Percentiles rank a stretch among this genome's conserved stretches.
phyloP scores from a whole-genome alignment of 2,329 filamentous ascomycete genomes.

The Gnomoniopsis sp. region DNA sequence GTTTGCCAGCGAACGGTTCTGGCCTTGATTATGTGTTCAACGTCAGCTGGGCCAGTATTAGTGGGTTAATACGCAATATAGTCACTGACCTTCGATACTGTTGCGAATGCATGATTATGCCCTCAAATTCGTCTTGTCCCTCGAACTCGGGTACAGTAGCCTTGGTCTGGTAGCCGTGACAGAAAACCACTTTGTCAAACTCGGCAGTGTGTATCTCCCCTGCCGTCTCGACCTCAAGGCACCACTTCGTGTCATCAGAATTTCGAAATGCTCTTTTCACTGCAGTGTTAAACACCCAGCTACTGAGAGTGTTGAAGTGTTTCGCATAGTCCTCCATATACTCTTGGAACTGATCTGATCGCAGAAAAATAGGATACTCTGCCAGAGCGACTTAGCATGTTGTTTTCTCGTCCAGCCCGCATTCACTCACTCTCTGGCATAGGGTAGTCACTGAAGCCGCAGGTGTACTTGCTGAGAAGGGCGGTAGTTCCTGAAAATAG shows the following conservation, averaged over 20 bases:
- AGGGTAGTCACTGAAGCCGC: slow-evolving; percentile 34
- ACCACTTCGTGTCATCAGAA: slow-evolving; percentile 23
- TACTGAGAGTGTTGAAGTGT: slow-evolving; percentile 28
- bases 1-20: slow-evolving; percentile 13
- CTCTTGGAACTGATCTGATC: slow-evolving; percentile 23
- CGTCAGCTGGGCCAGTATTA: background rate
- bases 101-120: slow-evolving; percentile 15
- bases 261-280: slow-evolving; percentile 23
- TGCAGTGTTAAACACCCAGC: slow-evolving; percentile 24
- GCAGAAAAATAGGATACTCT: slow-evolving; percentile 16
- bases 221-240: slow-evolving; percentile 24
- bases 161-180: slow-evolving; percentile 14
- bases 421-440: slow-evolving; percentile 27
- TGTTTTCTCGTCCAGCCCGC: background rate
- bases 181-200: slow-evolving; percentile 22
- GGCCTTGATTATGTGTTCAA: slow-evolving; percentile 1
- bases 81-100: slow-evolving; percentile 13
- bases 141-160: slow-evolving; percentile 13
- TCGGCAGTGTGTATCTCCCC: slow-evolving; percentile 14
- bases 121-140: slow-evolving; percentile 16
- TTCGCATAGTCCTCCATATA: slow-evolving; percentile 32
- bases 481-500: background rate
- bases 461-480: slow-evolving; percentile 22
- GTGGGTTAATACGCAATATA: background rate
- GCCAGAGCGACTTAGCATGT: background rate